Conservation (phyloP, 257 asterid genomes). For the Solanum habrochaites region DNA sequence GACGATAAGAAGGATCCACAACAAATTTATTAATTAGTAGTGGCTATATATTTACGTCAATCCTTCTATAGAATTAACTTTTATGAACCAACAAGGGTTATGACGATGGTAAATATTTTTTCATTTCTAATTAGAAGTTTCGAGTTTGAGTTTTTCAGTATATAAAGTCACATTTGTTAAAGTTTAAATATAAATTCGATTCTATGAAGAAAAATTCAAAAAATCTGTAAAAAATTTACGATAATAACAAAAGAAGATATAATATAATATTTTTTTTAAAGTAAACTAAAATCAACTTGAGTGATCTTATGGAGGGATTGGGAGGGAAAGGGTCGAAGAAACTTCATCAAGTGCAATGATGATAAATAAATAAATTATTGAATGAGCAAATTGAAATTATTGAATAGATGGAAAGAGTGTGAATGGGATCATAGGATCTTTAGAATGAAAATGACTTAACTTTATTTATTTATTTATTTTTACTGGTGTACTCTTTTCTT, state of each 20-base stretch:
- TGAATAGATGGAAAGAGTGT: background rate
- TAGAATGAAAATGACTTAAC: constrained; percentile 14
- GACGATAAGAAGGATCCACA: background rate
- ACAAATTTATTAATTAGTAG: background rate
- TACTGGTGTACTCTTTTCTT: background rate
- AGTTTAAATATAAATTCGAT: no score
- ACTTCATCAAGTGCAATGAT: background rate
- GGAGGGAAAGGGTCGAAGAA: background rate
- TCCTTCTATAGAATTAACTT: background rate
- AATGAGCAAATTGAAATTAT: background rate
- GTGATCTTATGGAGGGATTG: background rate
- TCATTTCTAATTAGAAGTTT: background rate
- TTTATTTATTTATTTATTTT: background rate
- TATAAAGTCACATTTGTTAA: no score
- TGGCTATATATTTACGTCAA: background rate
- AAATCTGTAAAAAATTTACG: background rate
- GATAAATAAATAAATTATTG: background rate
- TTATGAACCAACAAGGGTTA: background rate
- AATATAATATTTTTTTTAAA: background rate
- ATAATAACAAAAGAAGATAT: background rate
- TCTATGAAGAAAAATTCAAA: no score
- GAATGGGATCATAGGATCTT: constrained; percentile 9
- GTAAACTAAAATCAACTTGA: background rate
- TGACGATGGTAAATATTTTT: background rate
- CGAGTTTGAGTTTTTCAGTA: background rate